Evolutionary conservation across 306 rosid species (phyloP).

Genomic region (Quercus rubra): DNA sequence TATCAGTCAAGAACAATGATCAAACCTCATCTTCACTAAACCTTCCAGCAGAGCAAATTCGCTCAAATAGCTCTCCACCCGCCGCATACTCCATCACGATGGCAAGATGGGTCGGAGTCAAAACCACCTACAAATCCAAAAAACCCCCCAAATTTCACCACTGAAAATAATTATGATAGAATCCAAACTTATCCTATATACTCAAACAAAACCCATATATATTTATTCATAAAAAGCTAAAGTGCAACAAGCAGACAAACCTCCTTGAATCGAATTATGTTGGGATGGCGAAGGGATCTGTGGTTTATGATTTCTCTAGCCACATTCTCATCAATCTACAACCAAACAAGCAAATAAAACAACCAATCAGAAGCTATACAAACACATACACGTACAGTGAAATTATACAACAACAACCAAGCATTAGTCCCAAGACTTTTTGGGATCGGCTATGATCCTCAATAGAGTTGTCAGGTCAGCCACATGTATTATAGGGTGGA

Average conservation of each 20-base stretch:
- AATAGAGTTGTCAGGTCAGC: too few species aligned
- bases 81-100: constrained; percentile 94
- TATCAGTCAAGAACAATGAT: background rate
- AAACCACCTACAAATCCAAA: constrained; percentile 58
- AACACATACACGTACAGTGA: background rate
- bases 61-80: constrained; percentile 82
- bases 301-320: constrained; percentile 85
- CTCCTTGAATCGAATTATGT: constrained; percentile 80
- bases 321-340: constrained; percentile 80
- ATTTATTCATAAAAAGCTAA: background rate
- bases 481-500: too few species aligned
- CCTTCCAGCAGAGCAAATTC: constrained; percentile 76
- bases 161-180: background rate
- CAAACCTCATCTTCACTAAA: constrained; percentile 86
- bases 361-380: background rate
- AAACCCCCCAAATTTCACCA: constrained; percentile 14
- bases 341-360: background rate
- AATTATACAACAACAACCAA: background rate
- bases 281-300: constrained; percentile 75
- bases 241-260: constrained; percentile 20
- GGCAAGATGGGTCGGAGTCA: constrained; percentile 84
- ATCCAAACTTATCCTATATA: background rate
- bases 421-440: too few species aligned
- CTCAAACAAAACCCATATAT: background rate
- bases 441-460: too few species aligned